Conservation (phyloP, 2,329 filamentous ascomycete species). For the Colletotrichum tropicale region DNA sequence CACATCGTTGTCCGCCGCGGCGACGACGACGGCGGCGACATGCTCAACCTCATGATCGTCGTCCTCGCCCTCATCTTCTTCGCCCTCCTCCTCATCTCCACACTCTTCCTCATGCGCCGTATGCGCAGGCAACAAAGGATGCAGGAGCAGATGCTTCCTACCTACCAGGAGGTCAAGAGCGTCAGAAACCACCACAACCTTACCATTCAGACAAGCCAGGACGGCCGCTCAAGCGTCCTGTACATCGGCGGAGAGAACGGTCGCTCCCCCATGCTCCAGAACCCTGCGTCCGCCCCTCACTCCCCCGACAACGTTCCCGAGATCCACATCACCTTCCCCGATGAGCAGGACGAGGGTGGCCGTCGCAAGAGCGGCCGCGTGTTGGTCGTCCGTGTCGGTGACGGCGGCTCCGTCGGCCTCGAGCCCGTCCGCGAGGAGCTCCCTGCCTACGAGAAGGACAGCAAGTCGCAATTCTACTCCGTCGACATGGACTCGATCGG, state of each 20-base stretch:
- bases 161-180: slow-evolving; percentile 68
- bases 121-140: slow-evolving; percentile 53
- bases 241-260: slow-evolving; percentile 78
- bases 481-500: slow-evolving; percentile 95
- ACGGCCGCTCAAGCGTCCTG: slow-evolving; percentile 71
- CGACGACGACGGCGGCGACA: slow-evolving; percentile 56
- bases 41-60: slow-evolving; percentile 79
- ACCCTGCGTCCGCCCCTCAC: slow-evolving; percentile 75
- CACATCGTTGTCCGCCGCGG: slow-evolving; percentile 37
- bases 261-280: slow-evolving; percentile 70
- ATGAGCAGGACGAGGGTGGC: slow-evolving; percentile 87
- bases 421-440: slow-evolving; percentile 84
- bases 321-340: slow-evolving; percentile 97
- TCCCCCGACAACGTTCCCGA: slow-evolving; percentile 87
- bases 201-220: slow-evolving; percentile 59
- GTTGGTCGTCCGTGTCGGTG: slow-evolving; percentile 89
- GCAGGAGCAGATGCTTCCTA: slow-evolving; percentile 64
- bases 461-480: slow-evolving; percentile 82
- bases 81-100: slow-evolving; percentile 68
- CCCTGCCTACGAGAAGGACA: slow-evolving; percentile 87
- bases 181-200: slow-evolving; percentile 58
- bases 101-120: slow-evolving; percentile 76
- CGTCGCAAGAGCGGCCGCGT: slow-evolving; percentile 85
- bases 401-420: slow-evolving; percentile 82
- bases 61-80: slow-evolving; percentile 81